phyloP scores from a whole-genome alignment of 2,329 filamentous ascomycete genomes.

The Beauveria brongniartii region DNA sequence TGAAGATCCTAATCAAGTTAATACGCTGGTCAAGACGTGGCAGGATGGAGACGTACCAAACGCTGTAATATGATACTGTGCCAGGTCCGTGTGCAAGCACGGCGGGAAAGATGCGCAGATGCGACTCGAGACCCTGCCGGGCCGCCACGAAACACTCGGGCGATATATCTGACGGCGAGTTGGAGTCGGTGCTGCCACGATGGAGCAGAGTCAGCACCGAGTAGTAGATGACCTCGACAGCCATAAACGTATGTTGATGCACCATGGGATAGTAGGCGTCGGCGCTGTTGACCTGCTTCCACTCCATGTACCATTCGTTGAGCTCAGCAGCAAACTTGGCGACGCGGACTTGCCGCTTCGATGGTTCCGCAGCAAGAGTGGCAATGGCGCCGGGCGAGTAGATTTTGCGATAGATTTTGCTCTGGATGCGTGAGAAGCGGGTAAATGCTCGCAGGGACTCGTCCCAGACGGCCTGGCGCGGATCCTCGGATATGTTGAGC shows the following conservation, averaged over 20 bases:
- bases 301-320: conserved; percentile 12
- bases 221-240: conserved; percentile 16
- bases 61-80: conserved; percentile 14
- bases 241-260: conserved; percentile 13
- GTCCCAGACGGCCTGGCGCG: conserved; percentile 13
- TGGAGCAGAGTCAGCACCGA: conserved; percentile 16
- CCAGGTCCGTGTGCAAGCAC: conserved; percentile 10
- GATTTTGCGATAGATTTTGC: conserved; percentile 13
- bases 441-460: conserved; percentile 7
- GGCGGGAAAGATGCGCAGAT: conserved; percentile 13
- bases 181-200: conserved; percentile 13
- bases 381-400: conserved; percentile 10
- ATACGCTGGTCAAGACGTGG: background rate
- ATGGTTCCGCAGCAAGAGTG: background rate
- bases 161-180: conserved; percentile 12
- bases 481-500: conserved; percentile 6
- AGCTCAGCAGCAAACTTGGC: conserved; percentile 10
- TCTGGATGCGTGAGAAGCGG: conserved; percentile 12
- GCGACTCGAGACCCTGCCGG: conserved; percentile 13
- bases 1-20: conserved; percentile 13
- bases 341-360: conserved; percentile 2
- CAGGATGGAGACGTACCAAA: conserved; percentile 12
- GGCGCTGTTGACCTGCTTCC: conserved; percentile 13
- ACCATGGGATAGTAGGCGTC: conserved; percentile 13
- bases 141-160: conserved; percentile 15